Evolutionary conservation across 371 early-diverging fungal genomes (phyloP).

Genomic region (Mucor circinelloides): DNA sequence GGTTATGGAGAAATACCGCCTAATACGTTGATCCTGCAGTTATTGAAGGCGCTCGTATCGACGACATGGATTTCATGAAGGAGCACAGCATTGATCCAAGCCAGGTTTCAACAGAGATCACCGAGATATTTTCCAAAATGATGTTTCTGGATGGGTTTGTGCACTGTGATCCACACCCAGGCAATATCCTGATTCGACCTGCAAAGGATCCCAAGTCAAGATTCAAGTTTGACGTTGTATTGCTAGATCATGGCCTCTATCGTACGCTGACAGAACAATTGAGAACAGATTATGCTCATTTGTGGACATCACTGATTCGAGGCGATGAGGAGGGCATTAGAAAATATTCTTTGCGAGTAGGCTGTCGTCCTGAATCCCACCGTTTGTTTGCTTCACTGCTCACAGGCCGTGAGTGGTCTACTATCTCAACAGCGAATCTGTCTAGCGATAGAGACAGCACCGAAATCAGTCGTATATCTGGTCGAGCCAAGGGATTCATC

Average conservation of each 20-base stretch:
- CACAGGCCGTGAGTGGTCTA: constrained; percentile 86
- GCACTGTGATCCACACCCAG: constrained; percentile 87
- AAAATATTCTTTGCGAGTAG: constrained; percentile 58
- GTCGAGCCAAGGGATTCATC: constrained; percentile 59
- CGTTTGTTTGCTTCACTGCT: constrained; percentile 83
- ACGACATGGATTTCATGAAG: constrained; percentile 74
- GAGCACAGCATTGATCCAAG: constrained; percentile 70
- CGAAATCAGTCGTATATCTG: constrained; percentile 49
- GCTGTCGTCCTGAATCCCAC: constrained; percentile 75
- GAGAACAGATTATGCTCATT: constrained; percentile 81
- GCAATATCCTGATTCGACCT: constrained; percentile 75
- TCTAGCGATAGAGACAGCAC: constrained; percentile 40
- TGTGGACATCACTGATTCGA: constrained; percentile 85
- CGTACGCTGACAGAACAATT: constrained; percentile 71
- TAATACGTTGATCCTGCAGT: constrained; percentile 27
- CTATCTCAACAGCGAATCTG: constrained; percentile 45
- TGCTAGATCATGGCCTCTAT: constrained; percentile 95
- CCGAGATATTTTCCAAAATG: constrained; percentile 87
- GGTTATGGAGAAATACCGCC: not conserved
- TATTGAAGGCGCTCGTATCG: constrained; percentile 76
- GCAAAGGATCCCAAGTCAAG: constrained; percentile 44
- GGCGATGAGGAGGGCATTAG: constrained; percentile 76
- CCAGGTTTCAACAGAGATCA: constrained; percentile 76
- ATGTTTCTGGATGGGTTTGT: constrained; percentile 87
- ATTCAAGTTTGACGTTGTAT: constrained; percentile 84